A percentile compares a stretch with the other conserved stretches of the same genome.
Evolutionary conservation across 225 moss, liverwort and hornwort genomes (phyloP).

Genomic region (Lunularia cruciata): DNA sequence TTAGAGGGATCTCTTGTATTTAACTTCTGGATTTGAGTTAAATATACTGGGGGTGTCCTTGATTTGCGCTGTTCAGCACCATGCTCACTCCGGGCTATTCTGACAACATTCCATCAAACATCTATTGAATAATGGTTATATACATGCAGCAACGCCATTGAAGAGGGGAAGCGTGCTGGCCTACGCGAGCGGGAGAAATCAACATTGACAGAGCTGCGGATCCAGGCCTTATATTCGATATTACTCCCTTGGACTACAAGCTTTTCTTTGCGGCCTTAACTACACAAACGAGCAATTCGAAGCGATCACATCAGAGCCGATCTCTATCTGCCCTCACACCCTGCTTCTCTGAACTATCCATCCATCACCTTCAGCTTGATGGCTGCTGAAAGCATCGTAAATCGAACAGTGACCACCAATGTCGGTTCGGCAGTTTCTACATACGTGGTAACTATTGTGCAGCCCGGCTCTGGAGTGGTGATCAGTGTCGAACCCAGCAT

Average conservation of each 20-base stretch:
- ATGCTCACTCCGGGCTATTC: no score
- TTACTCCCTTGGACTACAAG: not conserved
- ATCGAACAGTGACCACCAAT: conserved; percentile 16
- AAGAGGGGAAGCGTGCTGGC: not conserved
- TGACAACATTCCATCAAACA: no score
- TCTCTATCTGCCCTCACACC: not conserved
- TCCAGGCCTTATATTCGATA: conserved; percentile 30
- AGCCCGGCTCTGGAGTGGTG: not conserved
- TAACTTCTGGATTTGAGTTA: no score
- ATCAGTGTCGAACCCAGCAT: conserved; percentile 16
- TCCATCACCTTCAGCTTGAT: not conserved
- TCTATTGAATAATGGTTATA: no score
- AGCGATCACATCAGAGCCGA: not conserved
- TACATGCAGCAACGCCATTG: conserved; percentile 22
- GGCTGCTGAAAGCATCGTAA: not conserved
- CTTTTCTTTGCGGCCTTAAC: conserved; percentile 13
- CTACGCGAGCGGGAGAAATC: conserved; percentile 33
- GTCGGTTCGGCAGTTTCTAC: conserved; percentile 7
- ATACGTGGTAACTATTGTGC: not conserved
- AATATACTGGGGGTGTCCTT: no score
- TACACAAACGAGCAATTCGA: not conserved
- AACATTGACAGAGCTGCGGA: conserved; percentile 17
- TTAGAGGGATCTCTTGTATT: no score
- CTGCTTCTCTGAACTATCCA: conserved; percentile 8
- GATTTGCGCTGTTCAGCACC: no score